Percentiles rank a stretch among this genome's conserved stretches.
Conservation (phyloP, 257 asterid species). For the Agastache rugosa region DNA sequence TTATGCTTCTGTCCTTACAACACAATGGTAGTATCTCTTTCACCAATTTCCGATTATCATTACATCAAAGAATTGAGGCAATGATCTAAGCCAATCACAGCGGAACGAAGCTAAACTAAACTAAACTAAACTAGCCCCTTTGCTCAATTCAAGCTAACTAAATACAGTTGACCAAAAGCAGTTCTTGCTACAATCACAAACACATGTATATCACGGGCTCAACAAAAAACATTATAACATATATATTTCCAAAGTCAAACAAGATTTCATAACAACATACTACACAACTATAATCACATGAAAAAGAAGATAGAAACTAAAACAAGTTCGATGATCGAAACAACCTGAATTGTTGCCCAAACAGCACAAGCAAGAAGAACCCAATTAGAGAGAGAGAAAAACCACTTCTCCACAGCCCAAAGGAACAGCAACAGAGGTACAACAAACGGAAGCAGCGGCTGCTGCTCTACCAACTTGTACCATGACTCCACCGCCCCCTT, state of each 20-base stretch:
- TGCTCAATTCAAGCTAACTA: conserved; percentile 15
- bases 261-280: background rate
- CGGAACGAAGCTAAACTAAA: background rate
- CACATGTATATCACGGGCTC: background rate
- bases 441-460: conserved; percentile 68
- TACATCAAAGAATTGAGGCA: background rate
- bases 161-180: background rate
- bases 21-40: background rate
- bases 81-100: background rate
- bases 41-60: background rate
- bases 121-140: conserved; percentile 1
- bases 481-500: conserved; percentile 55
- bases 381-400: conserved; percentile 87
- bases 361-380: conserved; percentile 83
- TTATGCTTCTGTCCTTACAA: background rate
- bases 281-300: background rate
- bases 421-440: conserved; percentile 64
- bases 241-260: conserved; percentile 1
- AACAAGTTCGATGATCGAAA: background rate
- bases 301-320: background rate
- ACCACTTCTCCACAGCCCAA: conserved; percentile 90
- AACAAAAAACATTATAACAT: background rate
- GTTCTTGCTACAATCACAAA: background rate
- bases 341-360: conserved; percentile 89
- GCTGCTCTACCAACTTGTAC: conserved; percentile 64